These are phyloP conservation scores for Spathaspora sp. DNA, from an alignment of 805 yeast species.

Conservation along the genomic window DNA sequence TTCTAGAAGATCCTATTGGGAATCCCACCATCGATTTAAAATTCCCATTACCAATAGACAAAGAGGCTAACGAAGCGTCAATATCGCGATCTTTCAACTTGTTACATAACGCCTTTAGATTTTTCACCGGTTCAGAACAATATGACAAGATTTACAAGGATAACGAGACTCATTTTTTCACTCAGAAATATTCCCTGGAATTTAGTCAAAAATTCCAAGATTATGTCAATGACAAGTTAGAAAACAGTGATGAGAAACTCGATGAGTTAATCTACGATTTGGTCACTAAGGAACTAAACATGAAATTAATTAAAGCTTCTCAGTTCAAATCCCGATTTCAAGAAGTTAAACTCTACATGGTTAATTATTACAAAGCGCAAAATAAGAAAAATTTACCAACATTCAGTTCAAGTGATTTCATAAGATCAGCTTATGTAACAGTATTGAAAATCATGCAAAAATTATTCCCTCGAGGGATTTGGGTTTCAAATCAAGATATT, in stretches of 20 bases:
- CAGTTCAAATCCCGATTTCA: constrained; percentile 29
- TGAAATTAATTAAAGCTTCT: constrained; percentile 32
- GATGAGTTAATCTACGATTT: constrained; percentile 33
- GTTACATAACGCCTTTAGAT: constrained; percentile 28
- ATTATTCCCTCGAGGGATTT: constrained; percentile 42
- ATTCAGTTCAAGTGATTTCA: constrained; percentile 20
- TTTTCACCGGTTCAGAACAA: constrained; percentile 22
- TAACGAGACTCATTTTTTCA: constrained; percentile 31
- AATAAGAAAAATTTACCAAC: constrained; percentile 36
- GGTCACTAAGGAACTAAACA: constrained; percentile 33
- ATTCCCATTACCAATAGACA: constrained; percentile 38
- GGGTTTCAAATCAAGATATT: constrained; percentile 32
- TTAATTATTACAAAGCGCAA: constrained; percentile 30
- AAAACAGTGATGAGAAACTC: constrained; percentile 27
- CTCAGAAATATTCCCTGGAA: constrained; percentile 25
- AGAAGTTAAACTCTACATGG: constrained; percentile 37
- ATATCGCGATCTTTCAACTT: constrained; percentile 20
- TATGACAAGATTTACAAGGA: constrained; percentile 26
- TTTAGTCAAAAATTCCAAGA: constrained; percentile 24
- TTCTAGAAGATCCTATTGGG: constrained; percentile 29
- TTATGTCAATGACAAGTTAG: constrained; percentile 31
- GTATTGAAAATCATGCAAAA: constrained; percentile 27
- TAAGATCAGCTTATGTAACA: constrained; percentile 36
- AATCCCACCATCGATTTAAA: constrained; percentile 29
- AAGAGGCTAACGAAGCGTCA: constrained; percentile 26